Base-by-base conservation (phyloP, 2,329 filamentous ascomycete species). In the Aspergillus aculeatus region DNA sequence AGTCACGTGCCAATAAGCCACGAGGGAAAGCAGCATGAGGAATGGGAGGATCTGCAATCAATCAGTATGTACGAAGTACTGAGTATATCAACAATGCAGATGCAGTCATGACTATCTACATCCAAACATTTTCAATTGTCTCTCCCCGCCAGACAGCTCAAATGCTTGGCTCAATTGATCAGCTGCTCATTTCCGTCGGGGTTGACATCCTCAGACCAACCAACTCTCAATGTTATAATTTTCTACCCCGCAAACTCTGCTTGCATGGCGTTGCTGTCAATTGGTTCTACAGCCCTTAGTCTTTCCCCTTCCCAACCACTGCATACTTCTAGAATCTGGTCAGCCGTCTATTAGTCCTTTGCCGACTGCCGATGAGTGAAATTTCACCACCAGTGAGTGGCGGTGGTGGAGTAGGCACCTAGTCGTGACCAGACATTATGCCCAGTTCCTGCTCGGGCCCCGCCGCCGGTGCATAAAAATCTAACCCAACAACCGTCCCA, bases 391-490 rank as follows among this genome's bases (percentile, higher is more conserved):
- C 38, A 7, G 38, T 7, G 38, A 44, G 16, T 44, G 38, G 38
- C 38, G 38, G 19, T 12, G 38, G 14, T 44, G 38, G 38, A 44
- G 32, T 35, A 19, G 32, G 23, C 23, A 23, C 4, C 23, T 35
- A 2, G 26, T 29, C 7, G 32, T 35, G 32, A 10, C 11, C 32
- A 35, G 5, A 19, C 38, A 44, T 35, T 35, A 12, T 35, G 32
- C 38, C 38, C 31, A 35, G 24, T 29, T 47, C 44, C 53, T 47
- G 41, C 41, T 26, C 26, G 41, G 41, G 53, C 53, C 53, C 53
- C 53, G 53, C 53, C 53, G 41, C 53, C n/a, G 38, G 38, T 44
- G 24, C 53, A 55, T 55, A 55, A 55, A 55, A 55, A 55, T 55
- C 53, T 55, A 55, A 55, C 38, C 32, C 53, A 47, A 48, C 47